Evolutionary conservation across 768 basidiomycete species (phyloP).

Genomic region (Russula dissimulans): DNA sequence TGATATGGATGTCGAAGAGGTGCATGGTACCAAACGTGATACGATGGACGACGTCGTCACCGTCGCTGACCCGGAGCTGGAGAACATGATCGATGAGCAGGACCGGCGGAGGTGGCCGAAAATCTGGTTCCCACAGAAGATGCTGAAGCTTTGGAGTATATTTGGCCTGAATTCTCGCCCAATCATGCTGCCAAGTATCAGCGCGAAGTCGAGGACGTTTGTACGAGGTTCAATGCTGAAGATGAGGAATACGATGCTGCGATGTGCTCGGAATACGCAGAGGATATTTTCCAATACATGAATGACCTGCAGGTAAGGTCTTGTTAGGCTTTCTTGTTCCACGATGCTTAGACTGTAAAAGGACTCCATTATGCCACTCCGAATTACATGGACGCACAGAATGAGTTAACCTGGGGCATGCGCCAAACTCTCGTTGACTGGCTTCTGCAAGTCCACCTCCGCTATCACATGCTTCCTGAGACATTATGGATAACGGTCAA

Average conservation of each 20-base stretch:
- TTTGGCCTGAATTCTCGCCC: conserved; percentile 72
- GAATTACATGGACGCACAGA: conserved; percentile 89
- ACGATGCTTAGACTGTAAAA: conserved; percentile 29
- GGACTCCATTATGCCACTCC: conserved; percentile 82
- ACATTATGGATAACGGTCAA: conserved; percentile 99
- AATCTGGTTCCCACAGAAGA: conserved; percentile 27
- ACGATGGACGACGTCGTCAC: conserved; percentile 36
- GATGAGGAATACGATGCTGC: conserved; percentile 73
- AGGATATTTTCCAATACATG: conserved; percentile 98
- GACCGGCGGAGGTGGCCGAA: conserved; percentile 36
- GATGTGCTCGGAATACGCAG: conserved; percentile 98
- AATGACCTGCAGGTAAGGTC: conserved; percentile 72
- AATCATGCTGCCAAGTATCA: conserved; percentile 48
- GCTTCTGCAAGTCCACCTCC: conserved; percentile 94
- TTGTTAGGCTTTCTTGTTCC: background rate
- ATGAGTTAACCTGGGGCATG: conserved; percentile 90
- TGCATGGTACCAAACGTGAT: conserved; percentile 26
- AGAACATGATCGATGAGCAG: conserved; percentile 52
- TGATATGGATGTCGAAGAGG: conserved; percentile 56
- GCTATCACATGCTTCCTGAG: conserved; percentile 98
- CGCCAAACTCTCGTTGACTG: conserved; percentile 96
- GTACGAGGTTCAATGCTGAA: conserved; percentile 56
- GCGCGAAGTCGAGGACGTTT: conserved; percentile 57
- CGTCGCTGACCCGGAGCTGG: conserved; percentile 47
- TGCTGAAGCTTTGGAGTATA: conserved; percentile 11